Conservation (phyloP, 2,329 filamentous ascomycete genomes). For the Sphaerostilbella broomeana region DNA sequence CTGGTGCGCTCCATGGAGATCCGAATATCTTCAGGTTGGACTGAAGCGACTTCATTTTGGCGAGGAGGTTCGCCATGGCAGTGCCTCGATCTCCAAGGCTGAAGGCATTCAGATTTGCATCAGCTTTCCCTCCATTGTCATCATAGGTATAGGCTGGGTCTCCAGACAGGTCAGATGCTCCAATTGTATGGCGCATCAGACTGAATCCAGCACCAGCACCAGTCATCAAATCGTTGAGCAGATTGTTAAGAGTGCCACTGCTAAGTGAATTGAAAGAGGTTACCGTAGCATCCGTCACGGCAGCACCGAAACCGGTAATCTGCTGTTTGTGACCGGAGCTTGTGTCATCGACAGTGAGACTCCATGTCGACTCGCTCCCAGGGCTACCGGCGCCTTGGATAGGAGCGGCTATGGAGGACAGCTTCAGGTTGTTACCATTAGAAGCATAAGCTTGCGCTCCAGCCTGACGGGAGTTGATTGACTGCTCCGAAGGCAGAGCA, state of each 20-base stretch:
- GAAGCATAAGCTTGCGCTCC: constrained; percentile 26
- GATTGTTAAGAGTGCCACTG: constrained; percentile 21
- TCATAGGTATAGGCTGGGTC: constrained; percentile 34
- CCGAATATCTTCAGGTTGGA: constrained; percentile 30
- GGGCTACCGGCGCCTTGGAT: constrained; percentile 28
- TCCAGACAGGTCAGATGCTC: constrained; percentile 31
- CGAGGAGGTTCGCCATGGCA: constrained; percentile 31
- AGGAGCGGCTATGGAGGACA: constrained; percentile 27
- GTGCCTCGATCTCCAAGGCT: constrained; percentile 30
- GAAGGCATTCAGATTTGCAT: constrained; percentile 25
- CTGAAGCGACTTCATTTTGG: constrained; percentile 27
- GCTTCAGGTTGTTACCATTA: constrained; percentile 30
- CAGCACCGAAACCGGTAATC: constrained; percentile 33
- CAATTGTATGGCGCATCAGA: constrained; percentile 34
- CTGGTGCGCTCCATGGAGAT: constrained; percentile 33
- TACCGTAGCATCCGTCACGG: constrained; percentile 36
- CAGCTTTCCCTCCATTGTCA: constrained; percentile 26
- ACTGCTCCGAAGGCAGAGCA: constrained; percentile 6
- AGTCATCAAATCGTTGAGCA: constrained; percentile 31
- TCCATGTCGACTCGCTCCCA: constrained; percentile 29
- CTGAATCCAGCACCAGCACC: constrained; percentile 29
- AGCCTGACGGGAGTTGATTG: constrained; percentile 3
- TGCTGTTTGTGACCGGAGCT: constrained; percentile 31
- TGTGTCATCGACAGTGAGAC: constrained; percentile 32
- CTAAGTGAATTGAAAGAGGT: constrained; percentile 29